Conservation (phyloP, 208 protist genomes). For the Crithidia bombi region DNA sequence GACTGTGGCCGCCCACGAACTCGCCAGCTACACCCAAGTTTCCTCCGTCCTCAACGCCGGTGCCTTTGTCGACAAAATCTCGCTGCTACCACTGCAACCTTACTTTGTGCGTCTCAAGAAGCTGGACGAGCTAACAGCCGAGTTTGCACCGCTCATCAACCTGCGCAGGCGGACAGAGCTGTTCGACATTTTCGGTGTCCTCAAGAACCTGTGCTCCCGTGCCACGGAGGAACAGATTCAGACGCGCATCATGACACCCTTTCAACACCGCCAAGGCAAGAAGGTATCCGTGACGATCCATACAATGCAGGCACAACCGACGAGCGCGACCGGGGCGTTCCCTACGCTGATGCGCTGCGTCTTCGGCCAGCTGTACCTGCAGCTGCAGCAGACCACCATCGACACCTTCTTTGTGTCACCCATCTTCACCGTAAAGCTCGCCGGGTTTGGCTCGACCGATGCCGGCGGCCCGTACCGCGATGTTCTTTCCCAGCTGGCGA, state of each 20-base stretch:
- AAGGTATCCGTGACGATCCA: conserved; percentile 86
- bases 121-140: conserved; percentile 73
- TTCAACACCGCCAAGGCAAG: conserved; percentile 61
- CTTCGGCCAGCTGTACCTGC: conserved; percentile 88
- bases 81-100: conserved; percentile 58
- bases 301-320: conserved; percentile 81
- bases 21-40: conserved; percentile 67
- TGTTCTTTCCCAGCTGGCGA: conserved; percentile 84
- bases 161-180: conserved; percentile 73
- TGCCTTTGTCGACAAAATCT: conserved; percentile 58
- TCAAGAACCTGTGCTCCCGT: conserved; percentile 80
- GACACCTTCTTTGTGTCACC: conserved; percentile 85
- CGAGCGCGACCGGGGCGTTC: conserved; percentile 54
- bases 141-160: conserved; percentile 83
- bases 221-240: conserved; percentile 81
- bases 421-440: conserved; percentile 90
- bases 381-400: conserved; percentile 68
- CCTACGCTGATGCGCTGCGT: conserved; percentile 80
- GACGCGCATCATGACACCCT: conserved; percentile 81
- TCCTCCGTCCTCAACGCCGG: conserved; percentile 53
- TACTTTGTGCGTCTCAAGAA: conserved; percentile 73
- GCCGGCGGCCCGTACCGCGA: conserved; percentile 93
- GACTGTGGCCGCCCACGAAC: conserved; percentile 64
- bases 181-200: conserved; percentile 77
- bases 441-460: conserved; percentile 90